phyloP scores from a whole-genome alignment of 257 asterid species.

The Jacaranda copaia region DNA sequence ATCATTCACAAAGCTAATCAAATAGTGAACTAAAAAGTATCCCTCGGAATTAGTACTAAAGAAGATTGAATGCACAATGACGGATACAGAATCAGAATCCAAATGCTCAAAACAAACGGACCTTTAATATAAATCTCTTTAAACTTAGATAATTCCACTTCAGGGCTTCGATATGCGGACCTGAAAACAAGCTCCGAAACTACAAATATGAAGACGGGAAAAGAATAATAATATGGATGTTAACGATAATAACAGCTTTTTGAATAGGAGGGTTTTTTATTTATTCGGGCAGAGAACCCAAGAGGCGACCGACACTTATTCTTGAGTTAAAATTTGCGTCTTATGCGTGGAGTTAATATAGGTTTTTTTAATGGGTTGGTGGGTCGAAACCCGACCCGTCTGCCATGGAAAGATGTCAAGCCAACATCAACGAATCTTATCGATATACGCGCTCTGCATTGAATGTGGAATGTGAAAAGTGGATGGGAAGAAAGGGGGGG shows the following conservation, averaged over 20 bases:
- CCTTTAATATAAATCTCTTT: constrained; percentile 26
- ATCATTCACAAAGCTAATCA: background rate
- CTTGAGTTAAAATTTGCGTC: constrained; percentile 19
- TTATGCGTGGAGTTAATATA: constrained; percentile 20
- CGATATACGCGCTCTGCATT: constrained; percentile 39
- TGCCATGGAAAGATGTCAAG: background rate
- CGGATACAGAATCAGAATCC: background rate
- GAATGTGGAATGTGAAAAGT: constrained; percentile 23
- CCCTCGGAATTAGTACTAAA: background rate
- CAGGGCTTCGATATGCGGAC: constrained; percentile 5
- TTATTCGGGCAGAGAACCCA: constrained; percentile 29
- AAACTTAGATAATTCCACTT: constrained; percentile 23
- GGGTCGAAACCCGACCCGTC: constrained; percentile 34
- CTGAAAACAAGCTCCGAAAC: constrained; percentile 19
- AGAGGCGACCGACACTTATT: constrained; percentile 51
- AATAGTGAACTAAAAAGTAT: background rate
- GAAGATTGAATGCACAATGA: background rate
- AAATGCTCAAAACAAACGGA: constrained; percentile 24
- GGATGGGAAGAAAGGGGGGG: background rate
- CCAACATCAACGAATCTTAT: constrained; percentile 38
- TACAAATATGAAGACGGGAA: background rate
- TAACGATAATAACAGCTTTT: constrained; percentile 44
- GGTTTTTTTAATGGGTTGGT: constrained; percentile 20
- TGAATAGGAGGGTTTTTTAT: constrained; percentile 17
- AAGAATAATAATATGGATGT: background rate